Evolutionary conservation across 1,139 yeast genomes (phyloP).

Genomic region (Blastobotrys buckinghamii): DNA sequence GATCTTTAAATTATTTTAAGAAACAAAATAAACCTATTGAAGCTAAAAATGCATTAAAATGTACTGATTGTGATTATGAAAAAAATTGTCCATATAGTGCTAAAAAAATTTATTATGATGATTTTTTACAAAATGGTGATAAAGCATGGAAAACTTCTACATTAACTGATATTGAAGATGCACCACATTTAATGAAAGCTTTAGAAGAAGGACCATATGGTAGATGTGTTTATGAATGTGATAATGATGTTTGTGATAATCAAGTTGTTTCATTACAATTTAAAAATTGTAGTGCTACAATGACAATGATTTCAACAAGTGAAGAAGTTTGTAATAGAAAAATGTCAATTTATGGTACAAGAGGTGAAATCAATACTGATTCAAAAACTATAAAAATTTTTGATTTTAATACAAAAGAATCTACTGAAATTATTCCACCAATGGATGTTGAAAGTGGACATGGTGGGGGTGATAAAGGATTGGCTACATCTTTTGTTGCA

Average conservation of each 20-base stretch:
- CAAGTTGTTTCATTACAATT: constrained; percentile 26
- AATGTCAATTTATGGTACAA: constrained; percentile 25
- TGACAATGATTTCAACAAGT: constrained; percentile 28
- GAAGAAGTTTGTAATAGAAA: constrained; percentile 26
- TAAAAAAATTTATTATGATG: constrained; percentile 23
- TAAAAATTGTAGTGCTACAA: constrained; percentile 23
- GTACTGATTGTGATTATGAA: constrained; percentile 23
- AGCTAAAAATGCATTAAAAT: constrained; percentile 21
- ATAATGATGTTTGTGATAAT: constrained; percentile 28
- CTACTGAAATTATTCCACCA: constrained; percentile 14
- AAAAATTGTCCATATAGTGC: constrained; percentile 25
- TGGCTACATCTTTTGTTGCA: constrained; percentile 25
- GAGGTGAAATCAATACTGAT: constrained; percentile 26
- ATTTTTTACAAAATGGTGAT: constrained; percentile 17
- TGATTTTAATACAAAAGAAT: constrained; percentile 22
- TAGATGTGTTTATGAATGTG: constrained; percentile 25
- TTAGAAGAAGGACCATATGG: constrained; percentile 25
- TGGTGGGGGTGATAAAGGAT: constrained; percentile 28
- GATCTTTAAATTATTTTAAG: constrained; percentile 22
- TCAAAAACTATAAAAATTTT: constrained; percentile 22
- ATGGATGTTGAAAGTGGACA: constrained; percentile 24
- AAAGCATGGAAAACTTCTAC: constrained; percentile 15
- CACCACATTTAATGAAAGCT: constrained; percentile 21
- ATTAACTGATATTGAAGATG: constrained; percentile 25
- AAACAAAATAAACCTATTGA: constrained; percentile 23